A percentile compares a stretch with the other conserved stretches of the same genome.
Evolutionary conservation across 108 stramenopile species (phyloP).

Genomic region (Pseudonitzschia pungens): DNA sequence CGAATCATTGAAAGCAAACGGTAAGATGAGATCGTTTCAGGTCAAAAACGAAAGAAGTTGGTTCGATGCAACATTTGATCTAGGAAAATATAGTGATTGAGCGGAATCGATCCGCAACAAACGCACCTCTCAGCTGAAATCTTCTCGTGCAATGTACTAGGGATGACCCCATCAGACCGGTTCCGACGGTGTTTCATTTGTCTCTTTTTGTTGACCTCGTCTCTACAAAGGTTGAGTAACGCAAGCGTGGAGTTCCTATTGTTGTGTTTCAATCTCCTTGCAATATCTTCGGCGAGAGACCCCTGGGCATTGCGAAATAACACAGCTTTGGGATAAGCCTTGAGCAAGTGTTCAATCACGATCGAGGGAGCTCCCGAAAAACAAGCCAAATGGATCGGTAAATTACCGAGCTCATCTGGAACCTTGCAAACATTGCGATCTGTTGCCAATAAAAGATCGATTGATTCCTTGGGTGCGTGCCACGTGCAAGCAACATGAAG

Average conservation of each 20-base stretch:
- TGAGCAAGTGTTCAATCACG: conserved; percentile 54
- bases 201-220: conserved; percentile 31
- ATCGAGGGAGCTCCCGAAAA: conserved; percentile 69
- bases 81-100: neutral
- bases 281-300: conserved; percentile 72
- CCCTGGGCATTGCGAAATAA: conserved; percentile 74
- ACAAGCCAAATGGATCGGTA: conserved; percentile 80
- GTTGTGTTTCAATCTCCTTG: conserved; percentile 62
- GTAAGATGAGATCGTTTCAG: neutral
- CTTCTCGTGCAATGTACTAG: neutral
- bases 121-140: neutral
- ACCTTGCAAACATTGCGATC: conserved; percentile 55
- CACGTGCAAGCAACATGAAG: conserved; percentile 85
- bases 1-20: neutral
- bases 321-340: conserved; percentile 68
- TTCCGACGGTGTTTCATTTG: conserved; percentile 34
- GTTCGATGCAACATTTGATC: neutral
- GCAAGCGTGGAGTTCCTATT: conserved; percentile 62
- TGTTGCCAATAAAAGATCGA: conserved; percentile 50
- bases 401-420: conserved; percentile 74
- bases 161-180: conserved; percentile 24
- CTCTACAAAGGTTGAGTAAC: conserved; percentile 25
- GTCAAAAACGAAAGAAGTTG: too few species aligned
- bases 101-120: neutral
- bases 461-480: conserved; percentile 57